Evolutionary conservation across 768 basidiomycete species (phyloP).

Genomic region (Lentinula sp.): DNA sequence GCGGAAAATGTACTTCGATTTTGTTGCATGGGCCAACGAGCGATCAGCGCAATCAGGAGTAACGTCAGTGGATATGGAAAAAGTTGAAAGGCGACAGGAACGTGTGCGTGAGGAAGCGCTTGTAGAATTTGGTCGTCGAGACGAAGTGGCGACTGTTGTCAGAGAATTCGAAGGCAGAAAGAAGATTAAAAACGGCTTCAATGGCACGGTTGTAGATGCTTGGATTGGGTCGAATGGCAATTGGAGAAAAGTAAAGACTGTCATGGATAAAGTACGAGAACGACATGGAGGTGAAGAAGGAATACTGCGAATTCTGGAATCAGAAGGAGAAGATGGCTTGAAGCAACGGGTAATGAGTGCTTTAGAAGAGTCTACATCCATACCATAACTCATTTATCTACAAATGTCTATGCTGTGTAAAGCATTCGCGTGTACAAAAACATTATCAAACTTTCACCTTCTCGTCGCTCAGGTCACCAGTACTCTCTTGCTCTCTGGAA

Average conservation of each 20-base stretch:
- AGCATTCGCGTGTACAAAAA: too few relatives aligned
- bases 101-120: conserved; percentile 39
- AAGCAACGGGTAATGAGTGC: conserved; percentile 1
- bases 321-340: conserved; percentile 31
- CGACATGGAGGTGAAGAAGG: conserved; percentile 42
- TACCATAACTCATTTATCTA: not conserved
- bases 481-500: not conserved
- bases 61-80: conserved; percentile 9
- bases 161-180: conserved; percentile 18
- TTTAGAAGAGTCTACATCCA: not conserved
- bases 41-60: conserved; percentile 8
- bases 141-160: conserved; percentile 35
- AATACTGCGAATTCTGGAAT: conserved; percentile 29
- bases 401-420: not conserved
- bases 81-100: conserved; percentile 16
- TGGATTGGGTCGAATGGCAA: conserved; percentile 40
- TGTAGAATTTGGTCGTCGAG: conserved; percentile 42
- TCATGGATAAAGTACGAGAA: conserved; percentile 46
- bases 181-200: conserved; percentile 39
- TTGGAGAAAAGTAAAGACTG: conserved; percentile 39
- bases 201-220: conserved; percentile 43
- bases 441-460: not conserved
- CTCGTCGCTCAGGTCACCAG: not conserved
- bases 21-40: conserved; percentile 42
- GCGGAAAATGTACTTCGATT: conserved; percentile 55